phyloP scores from a whole-genome alignment of 495 filamentous ascomycete species.

The Aspergillus steynii region DNA sequence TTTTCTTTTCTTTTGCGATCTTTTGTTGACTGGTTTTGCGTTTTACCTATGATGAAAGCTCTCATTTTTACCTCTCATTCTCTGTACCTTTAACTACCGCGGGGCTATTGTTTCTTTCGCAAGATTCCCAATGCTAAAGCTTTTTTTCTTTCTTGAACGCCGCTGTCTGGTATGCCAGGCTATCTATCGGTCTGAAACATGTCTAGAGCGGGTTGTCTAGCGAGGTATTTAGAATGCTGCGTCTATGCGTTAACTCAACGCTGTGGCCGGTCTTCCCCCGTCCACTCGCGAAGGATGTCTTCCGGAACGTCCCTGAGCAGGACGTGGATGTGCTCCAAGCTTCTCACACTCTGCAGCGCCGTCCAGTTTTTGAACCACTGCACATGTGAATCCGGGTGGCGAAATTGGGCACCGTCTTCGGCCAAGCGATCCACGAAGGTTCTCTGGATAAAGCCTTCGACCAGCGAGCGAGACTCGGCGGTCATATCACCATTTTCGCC shows the following conservation, averaged over 20 bases:
- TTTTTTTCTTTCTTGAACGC: neutral
- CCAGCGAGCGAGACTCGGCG: conserved; percentile 57
- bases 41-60: neutral
- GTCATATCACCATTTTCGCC: conserved; percentile 70
- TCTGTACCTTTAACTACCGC: conserved; percentile 14
- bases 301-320: conserved; percentile 63
- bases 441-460: conserved; percentile 65
- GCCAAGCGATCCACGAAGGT: conserved; percentile 64
- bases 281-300: conserved; percentile 62
- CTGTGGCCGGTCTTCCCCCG: conserved; percentile 29
- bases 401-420: conserved; percentile 33
- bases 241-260: neutral
- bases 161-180: neutral
- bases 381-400: conserved; percentile 55
- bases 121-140: conserved; percentile 28
- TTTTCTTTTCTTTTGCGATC: conserved; percentile 6
- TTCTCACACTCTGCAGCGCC: conserved; percentile 80
- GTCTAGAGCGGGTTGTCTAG: neutral
- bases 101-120: conserved; percentile 8
- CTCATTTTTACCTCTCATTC: neutral
- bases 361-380: conserved; percentile 96
- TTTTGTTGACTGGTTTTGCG: conserved; percentile 2
- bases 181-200: neutral
- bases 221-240: neutral
- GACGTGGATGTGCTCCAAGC: conserved; percentile 77